A percentile compares a stretch with the other conserved stretches of the same genome.
Conservation (phyloP, 2,329 filamentous ascomycete genomes). For the Trichophyton mentagrophytes region DNA sequence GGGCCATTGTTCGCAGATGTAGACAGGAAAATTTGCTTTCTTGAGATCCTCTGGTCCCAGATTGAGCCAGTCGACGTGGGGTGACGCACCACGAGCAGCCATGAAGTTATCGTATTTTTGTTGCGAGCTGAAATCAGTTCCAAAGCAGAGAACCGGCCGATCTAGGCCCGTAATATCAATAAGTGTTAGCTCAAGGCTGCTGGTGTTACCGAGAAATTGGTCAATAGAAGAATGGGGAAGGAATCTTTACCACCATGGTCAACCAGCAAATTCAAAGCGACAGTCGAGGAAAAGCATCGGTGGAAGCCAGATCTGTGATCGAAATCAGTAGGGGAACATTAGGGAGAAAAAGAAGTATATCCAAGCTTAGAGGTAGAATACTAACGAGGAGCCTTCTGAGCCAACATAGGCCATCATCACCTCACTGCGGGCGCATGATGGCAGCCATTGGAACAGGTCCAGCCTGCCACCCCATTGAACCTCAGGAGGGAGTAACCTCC, state of each 20-base stretch:
- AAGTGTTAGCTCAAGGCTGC: background rate
- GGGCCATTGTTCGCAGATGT: slow-evolving; percentile 23
- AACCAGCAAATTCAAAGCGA: slow-evolving; percentile 24
- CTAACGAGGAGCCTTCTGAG: slow-evolving; percentile 22
- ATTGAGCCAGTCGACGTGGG: slow-evolving; percentile 27
- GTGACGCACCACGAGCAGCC: slow-evolving; percentile 22
- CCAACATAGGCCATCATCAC: slow-evolving; percentile 29
- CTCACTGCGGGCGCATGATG: slow-evolving; percentile 23
- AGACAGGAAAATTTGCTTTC: slow-evolving; percentile 25
- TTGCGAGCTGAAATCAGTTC: slow-evolving; percentile 24
- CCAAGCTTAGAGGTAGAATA: background rate
- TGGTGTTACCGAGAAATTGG: background rate
- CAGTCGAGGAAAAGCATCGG: slow-evolving; percentile 26
- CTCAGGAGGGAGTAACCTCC: slow-evolving; percentile 20
- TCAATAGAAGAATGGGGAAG: background rate
- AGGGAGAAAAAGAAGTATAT: background rate
- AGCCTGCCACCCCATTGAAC: slow-evolving; percentile 23
- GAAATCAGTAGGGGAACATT: background rate
- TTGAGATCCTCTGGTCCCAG: slow-evolving; percentile 19
- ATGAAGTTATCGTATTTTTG: slow-evolving; percentile 24
- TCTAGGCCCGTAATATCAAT: slow-evolving; percentile 10
- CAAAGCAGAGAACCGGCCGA: slow-evolving; percentile 23
- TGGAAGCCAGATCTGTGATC: slow-evolving; percentile 24
- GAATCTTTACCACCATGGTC: slow-evolving; percentile 20
- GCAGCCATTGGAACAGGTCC: slow-evolving; percentile 25